Evolutionary conservation across 2,329 filamentous ascomycete species (phyloP), one percentile per base, ranked within the genome.

Genomic region (Hypoxylon sp.): DNA sequence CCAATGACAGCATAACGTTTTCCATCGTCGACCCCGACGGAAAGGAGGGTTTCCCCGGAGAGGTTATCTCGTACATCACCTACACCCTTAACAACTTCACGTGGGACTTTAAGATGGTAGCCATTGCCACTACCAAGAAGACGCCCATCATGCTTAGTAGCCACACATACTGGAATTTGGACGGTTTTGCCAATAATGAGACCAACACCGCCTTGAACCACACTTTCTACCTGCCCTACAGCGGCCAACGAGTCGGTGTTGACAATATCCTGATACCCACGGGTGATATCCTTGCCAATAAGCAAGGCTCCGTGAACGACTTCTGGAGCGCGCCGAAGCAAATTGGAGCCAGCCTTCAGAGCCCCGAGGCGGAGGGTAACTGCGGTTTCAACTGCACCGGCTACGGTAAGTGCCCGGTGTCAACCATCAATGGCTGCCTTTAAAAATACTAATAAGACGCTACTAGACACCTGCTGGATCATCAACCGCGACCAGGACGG

Each of bases 261-360:
- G 91, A 94, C 76, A 84, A 83, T 64, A 91, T 92, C 61, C 81
- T 92, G 15, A 89, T 94, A 58, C 91, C 91, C 0, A 93, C 89
- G 0, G 91, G 91, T 44, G 86, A 91, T 57, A 90, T 97, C 67
- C 76, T 90, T n/a, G 80, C 87, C 57, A 92, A 92, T 78, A 76
- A 84, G 70, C 79, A 83, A 55, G 86, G 87, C 39, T 89, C 87
- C 0, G 88, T 92, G 67, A 91, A 93, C 71, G 90, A 93, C 77
- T 92, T 94, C 80, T 97, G 93, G 89, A 91, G 88, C 51, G 78
- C 84, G 24, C 90, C 92, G 8, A 97, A 96, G 82, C 85, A 92
- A 70, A 82, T 97, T 50, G 93, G 93, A 26, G 81, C 87, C 34
- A 89, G 91, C 69, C 84, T 92, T 54, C 78, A 82, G 20, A 82